A percentile compares a stretch with the other conserved stretches of the same genome.
phyloP scores from a whole-genome alignment of 2,329 filamentous ascomycete genomes.

The Fusarium sp. region DNA sequence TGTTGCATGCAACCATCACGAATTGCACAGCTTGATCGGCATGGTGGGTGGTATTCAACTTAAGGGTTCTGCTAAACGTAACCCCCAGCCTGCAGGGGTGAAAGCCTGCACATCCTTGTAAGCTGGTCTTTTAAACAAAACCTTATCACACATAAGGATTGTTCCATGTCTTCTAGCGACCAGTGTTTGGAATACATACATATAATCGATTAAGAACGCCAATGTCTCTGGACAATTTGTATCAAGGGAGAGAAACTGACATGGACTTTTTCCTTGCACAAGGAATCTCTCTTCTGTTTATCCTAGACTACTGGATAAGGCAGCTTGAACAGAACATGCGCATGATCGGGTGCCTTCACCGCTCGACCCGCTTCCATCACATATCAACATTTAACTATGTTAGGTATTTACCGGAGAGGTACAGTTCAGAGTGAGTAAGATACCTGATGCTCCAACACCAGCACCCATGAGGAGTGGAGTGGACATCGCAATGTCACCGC shows the following conservation, averaged over 20 bases:
- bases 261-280: neutral
- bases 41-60: neutral
- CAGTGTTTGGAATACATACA: neutral
- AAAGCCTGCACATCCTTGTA: neutral
- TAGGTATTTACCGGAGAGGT: neutral
- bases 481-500: neutral
- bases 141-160: slow-evolving; percentile 4
- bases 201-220: neutral
- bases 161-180: neutral
- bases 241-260: neutral
- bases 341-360: slow-evolving; percentile 5
- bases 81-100: neutral
- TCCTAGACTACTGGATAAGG: neutral
- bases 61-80: neutral
- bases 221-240: neutral
- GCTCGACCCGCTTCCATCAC: slow-evolving; percentile 1
- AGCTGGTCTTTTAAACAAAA: neutral
- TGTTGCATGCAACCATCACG: neutral
- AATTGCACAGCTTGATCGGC: neutral
- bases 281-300: neutral
- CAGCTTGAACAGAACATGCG: neutral
- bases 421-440: neutral
- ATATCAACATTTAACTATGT: neutral
- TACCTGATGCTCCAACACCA: neutral
- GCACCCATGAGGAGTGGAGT: neutral